phyloP scores from a whole-genome alignment of 352 stramenopile genomes.

The Globisporangium apiculatum region DNA sequence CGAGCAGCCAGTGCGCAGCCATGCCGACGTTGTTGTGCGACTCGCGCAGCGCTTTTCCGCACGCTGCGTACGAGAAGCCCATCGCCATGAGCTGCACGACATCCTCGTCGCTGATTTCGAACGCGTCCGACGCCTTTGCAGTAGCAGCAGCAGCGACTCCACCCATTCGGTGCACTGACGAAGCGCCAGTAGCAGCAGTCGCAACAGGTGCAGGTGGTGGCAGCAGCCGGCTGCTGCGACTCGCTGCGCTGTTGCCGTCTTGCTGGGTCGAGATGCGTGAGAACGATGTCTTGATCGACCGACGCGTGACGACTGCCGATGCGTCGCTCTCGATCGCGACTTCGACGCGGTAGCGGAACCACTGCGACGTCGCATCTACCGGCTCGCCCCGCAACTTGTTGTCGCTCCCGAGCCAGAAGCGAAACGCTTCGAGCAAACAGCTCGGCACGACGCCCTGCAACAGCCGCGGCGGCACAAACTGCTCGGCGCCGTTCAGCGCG shows the following conservation, averaged over 20 bases:
- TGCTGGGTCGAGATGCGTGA: constrained; percentile 36
- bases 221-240: constrained; percentile 14
- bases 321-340: constrained; percentile 43
- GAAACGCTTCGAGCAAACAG: constrained; percentile 93
- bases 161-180: no score
- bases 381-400: constrained; percentile 93
- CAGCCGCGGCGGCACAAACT: constrained; percentile 89
- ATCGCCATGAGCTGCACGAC: constrained; percentile 87
- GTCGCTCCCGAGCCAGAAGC: constrained; percentile 96
- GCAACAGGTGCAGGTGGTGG: constrained; percentile 38
- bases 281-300: constrained; percentile 63
- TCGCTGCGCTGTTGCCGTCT: constrained; percentile 16
- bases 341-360: constrained; percentile 84
- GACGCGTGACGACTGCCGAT: constrained; percentile 45
- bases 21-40: constrained; percentile 58
- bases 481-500: constrained; percentile 63
- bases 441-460: constrained; percentile 92
- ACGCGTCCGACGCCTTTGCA: constrained; percentile 4
- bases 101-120: constrained; percentile 65
- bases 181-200: background rate
- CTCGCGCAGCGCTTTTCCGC: constrained; percentile 56
- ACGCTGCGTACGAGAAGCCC: constrained; percentile 85
- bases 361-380: constrained; percentile 77
- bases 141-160: background rate
- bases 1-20: constrained; percentile 78